These are phyloP conservation scores for Coniferiporia sulphurascens DNA, from an alignment of 1,284 basidiomycete species.

Conservation along the genomic window DNA sequence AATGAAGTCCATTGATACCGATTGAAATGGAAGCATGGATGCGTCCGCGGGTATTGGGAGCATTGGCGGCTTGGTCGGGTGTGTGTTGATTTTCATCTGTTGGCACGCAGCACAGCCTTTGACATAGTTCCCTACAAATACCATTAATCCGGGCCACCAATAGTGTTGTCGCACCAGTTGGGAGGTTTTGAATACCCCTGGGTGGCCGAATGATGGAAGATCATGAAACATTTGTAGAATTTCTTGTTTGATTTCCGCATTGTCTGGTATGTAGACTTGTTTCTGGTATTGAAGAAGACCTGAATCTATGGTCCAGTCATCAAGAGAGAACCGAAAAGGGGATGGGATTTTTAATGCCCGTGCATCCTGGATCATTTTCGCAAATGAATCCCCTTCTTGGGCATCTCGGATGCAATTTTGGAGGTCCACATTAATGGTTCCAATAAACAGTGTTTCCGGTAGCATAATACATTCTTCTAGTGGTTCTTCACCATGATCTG, in stretches of 20 bases:
- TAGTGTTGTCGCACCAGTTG: slow-evolving; percentile 34
- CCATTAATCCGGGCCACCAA: slow-evolving; percentile 39
- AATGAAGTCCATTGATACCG: slow-evolving; percentile 35
- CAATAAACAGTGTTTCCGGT: slow-evolving; percentile 23
- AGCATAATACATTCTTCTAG: slow-evolving; percentile 31
- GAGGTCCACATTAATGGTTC: slow-evolving; percentile 13
- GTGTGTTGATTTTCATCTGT: slow-evolving; percentile 27
- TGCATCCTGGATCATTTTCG: background rate
- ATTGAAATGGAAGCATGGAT: background rate
- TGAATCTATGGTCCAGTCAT: slow-evolving; percentile 17
- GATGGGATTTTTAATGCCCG: background rate
- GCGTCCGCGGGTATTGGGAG: background rate
- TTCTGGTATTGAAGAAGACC: slow-evolving; percentile 18
- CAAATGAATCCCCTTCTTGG: too few species aligned
- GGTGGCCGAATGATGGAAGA: slow-evolving; percentile 33
- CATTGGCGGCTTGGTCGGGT: slow-evolving; percentile 13
- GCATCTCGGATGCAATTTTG: background rate
- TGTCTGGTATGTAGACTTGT: slow-evolving; percentile 23
- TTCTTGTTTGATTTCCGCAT: slow-evolving; percentile 20
- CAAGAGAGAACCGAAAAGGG: background rate
- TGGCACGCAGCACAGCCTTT: slow-evolving; percentile 36
- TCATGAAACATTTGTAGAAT: slow-evolving; percentile 31
- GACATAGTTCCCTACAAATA: slow-evolving; percentile 31
- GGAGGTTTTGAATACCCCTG: slow-evolving; percentile 34
- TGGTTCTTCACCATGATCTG: slow-evolving; percentile 30